Base-by-base conservation (phyloP, 331 rosid genomes). In the Rhamnella rubrinervis region DNA sequence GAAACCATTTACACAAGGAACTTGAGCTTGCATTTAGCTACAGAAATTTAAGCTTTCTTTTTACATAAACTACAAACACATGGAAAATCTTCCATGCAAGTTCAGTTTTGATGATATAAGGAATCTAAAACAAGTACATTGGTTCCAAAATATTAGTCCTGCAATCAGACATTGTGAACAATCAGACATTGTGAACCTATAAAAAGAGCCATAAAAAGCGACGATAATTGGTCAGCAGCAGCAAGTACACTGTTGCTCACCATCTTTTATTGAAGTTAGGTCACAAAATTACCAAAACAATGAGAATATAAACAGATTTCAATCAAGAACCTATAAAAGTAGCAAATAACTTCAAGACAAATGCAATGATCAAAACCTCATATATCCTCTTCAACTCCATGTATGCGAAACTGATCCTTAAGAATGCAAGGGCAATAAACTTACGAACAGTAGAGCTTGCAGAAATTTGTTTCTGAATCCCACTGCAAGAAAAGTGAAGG, bases 381-480 rank as follows among this genome's bases (percentile, higher is more conserved):
- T 87, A 91, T 78, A 91, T 91, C 71, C 97, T 82, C 81, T 85
- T 93, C 60, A 77, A 82, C 80, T 87, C 92, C 97, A 91, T 91
- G 86, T 91, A 91, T 68, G 85, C 83, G 76, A 87, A 79, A 86
- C 98, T 93, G 83, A 82, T 65, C 70, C 81, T 66, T 73, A 91
- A 66, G 77, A 91, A 91, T 80, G 96, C 71, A 55, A 84, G 83
- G 50, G 90, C 98, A 10, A 93, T 76, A 83, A 88, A 88, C 88
- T 89, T 91, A 70, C 95, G 90, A 40, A 75, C 66, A 62, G 39
- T 55, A 37, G 95, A 82, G 84, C 97, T 84, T 20, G 85, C 61
- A 55, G 91, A 84, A 70, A 93, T 85, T 82, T 93, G 98, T 81
- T 88, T 93, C 73, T 84, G 91, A 68, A 93, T 93, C 68, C 97